Evolutionary conservation across 768 basidiomycete species (phyloP), one percentile per base, ranked within the genome.

Genomic region (Roridomyces roridus): DNA sequence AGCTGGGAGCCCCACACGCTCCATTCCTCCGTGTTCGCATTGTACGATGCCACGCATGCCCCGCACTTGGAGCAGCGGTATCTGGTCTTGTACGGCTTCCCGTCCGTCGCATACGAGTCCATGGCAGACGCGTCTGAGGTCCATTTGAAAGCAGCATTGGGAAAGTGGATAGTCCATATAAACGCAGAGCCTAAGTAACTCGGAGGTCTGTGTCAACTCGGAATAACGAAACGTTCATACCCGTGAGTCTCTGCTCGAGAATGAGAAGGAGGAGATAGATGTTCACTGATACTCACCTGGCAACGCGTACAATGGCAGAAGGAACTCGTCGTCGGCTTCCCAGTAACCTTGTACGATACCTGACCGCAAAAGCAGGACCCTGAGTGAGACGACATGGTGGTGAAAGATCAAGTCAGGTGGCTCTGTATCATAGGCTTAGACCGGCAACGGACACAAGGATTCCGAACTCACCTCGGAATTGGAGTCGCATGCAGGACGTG

Each of bases 221-320:
- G 31, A 31, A 34, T 10, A 11, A 34, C 3, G 4, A 42, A 81
- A 86, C 84, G 60, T 72, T 82, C 46, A 88, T 66, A 34, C 31
- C 31, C 11, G 31, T 11, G 3, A 34, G 15, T 10, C 10, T 15
- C 31, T 34, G 31, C 31, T 10, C 15, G 3, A 34, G 15, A 34
- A 8, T 34, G 31, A 34, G 31, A 10, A 34, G 10, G 11, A 15
- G 31, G 7, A 34, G 7, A 34, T 10, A 34, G 31, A 15, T 34
- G 31, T 34, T 15, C n/a, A n/a, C n/a, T n/a, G 31, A 3, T 15
- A 34, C 31, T 8, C 36, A 80, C 74, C 68, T 89, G 88, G 64
- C 89, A 91, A n/a, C 80, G 68, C 4, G 84, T 85, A 65, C 89
- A 91, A 64, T 90, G 89, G 59, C 86, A 89, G 64, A 84, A 89